Evolutionary conservation across 352 stramenopile species (phyloP).

Genomic region (Globisporangium rhizosaccharum): DNA sequence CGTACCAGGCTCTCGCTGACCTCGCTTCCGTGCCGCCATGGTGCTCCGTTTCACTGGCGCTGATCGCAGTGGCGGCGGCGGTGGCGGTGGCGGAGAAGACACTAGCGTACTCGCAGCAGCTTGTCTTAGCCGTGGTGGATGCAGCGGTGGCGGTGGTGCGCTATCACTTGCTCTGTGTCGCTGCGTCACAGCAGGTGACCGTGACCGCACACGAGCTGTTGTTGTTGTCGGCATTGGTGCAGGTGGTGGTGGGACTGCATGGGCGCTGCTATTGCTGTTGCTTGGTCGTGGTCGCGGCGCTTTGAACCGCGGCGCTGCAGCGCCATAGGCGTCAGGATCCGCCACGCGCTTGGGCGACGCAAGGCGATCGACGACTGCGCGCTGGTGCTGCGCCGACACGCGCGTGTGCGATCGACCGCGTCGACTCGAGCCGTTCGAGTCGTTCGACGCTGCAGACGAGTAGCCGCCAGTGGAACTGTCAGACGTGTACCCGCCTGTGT

Average conservation of each 20-base stretch:
- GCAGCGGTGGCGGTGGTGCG: too few relatives aligned
- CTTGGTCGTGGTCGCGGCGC: conserved; percentile 9
- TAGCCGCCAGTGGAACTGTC: conserved; percentile 64
- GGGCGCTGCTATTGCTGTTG: too few relatives aligned
- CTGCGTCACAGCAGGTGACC: too few relatives aligned
- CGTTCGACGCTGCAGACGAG: conserved; percentile 51
- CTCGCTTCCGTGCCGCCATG: too few relatives aligned
- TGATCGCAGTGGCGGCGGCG: too few relatives aligned
- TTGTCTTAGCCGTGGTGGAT: too few relatives aligned
- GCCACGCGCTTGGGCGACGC: conserved; percentile 42
- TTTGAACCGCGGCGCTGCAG: conserved; percentile 16
- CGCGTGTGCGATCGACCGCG: conserved; percentile 32
- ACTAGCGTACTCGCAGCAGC: too few relatives aligned
- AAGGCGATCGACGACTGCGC: conserved; percentile 44
- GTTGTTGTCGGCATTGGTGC: too few relatives aligned
- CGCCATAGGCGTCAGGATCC: conserved; percentile 7
- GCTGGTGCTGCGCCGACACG: conserved; percentile 43
- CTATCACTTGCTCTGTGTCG: too few relatives aligned
- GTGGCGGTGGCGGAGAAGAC: background rate
- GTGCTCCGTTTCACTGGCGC: background rate
- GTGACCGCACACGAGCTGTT: too few relatives aligned
- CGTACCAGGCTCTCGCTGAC: too few relatives aligned
- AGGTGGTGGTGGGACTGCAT: too few relatives aligned
- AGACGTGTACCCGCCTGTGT: conserved; percentile 44
- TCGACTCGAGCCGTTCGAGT: conserved; percentile 38